Base-by-base conservation (phyloP, 2,329 filamentous ascomycete species). In the Pseudocercospora crystallina region DNA sequence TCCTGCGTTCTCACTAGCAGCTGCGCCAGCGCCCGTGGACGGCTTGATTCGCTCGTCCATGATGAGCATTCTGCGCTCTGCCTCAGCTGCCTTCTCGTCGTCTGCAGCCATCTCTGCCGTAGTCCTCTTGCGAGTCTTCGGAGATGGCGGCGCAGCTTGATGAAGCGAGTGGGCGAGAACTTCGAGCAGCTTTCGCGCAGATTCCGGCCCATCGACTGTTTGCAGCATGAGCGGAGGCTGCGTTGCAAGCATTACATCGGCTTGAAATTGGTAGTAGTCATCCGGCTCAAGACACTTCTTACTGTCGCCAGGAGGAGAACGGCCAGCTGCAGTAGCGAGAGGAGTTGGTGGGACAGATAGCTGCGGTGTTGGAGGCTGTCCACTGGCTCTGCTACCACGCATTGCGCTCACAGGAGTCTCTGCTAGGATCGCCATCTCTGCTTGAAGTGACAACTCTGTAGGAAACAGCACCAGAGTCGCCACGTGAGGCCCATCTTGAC, bases 101-200 rank as follows among this genome's bases (percentile, higher is more conserved):
- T 99, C 94, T 7, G 92, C 92, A 8, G 90, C 94, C 75, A 97
- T 83, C 67, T 99, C 92, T 8, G 94, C 94, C 13, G 95, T 86
- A 0, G 94, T 99, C 56, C 92, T 84, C 77, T 99, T 97, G 50
- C 94, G 80, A 7, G 85, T 86, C 77, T 96, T 96, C 2, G 90
- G 90, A 53, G 87, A 81, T 0, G 94, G 92, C 8, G 90, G 85
- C 37, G 83, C 77, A 43, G 86, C 82, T 29, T 83, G 81, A 68
- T 96, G 89, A 49, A 90, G 83, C 5, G 90, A 87, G 67, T 95
- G 88, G 14, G 82, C 79, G 60, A 92, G 76, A 13, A 80, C 76
- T 29, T 89, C 83, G 2, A 97, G 77, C 3, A 95, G 77, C 9
- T 78, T 77, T 41, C 90, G 85, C 1, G 84, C 84, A 58, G 90